Conservation (phyloP, 768 basidiomycete genomes). For the Kwoniella pini region DNA sequence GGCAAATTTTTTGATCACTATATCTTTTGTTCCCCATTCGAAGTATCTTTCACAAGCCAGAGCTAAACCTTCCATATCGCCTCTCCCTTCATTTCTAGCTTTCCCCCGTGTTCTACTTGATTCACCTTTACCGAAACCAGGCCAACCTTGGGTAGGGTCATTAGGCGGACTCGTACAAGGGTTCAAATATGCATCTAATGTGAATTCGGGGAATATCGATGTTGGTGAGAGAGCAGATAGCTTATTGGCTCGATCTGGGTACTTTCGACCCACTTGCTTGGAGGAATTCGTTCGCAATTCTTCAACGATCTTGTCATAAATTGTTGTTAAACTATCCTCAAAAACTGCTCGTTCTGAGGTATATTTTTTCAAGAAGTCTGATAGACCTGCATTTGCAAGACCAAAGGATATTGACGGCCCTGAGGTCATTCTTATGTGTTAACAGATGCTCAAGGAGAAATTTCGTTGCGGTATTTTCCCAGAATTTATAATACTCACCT, state of each 20-base stretch:
- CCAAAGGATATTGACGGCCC: slow-evolving; percentile 66
- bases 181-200: slow-evolving; percentile 73
- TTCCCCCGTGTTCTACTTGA: slow-evolving; percentile 22
- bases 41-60: slow-evolving; percentile 81
- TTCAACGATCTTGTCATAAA: slow-evolving; percentile 27
- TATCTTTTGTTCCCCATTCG: slow-evolving; percentile 85
- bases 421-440: slow-evolving; percentile 14
- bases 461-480: no score
- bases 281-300: slow-evolving; percentile 60
- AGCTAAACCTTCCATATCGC: slow-evolving; percentile 62
- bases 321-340: neutral
- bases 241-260: slow-evolving; percentile 66
- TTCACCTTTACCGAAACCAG: slow-evolving; percentile 43
- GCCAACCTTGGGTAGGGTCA: slow-evolving; percentile 39
- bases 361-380: slow-evolving; percentile 55
- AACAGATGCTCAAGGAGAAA: no score
- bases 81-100: slow-evolving; percentile 44
- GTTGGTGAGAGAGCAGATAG: slow-evolving; percentile 71
- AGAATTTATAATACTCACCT: no score
- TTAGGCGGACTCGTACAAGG: slow-evolving; percentile 61
- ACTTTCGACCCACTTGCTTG: slow-evolving; percentile 61
- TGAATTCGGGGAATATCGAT: slow-evolving; percentile 68
- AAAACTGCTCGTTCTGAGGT: slow-evolving; percentile 18
- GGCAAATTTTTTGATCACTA: slow-evolving; percentile 76
- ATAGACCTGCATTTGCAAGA: slow-evolving; percentile 78